phyloP scores from a whole-genome alignment of 805 yeast species.

The Saccharomyces eubayanus region DNA sequence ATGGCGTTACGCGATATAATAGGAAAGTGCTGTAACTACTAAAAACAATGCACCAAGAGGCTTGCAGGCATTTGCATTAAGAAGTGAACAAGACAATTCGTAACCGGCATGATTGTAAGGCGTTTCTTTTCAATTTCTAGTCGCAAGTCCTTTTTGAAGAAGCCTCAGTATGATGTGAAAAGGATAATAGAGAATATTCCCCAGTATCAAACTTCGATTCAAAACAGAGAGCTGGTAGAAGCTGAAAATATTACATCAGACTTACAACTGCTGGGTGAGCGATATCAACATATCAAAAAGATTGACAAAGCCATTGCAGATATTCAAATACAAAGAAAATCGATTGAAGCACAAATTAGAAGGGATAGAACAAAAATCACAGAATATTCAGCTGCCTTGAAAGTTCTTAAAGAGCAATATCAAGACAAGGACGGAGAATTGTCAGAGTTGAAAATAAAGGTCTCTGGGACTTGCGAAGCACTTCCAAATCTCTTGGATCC shows the following conservation, averaged over 20 bases:
- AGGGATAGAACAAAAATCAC: constrained; percentile 13
- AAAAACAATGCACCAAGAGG: neutral
- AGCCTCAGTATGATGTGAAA: constrained; percentile 27
- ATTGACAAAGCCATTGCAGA: constrained; percentile 19
- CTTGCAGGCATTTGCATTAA: neutral
- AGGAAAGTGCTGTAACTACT: neutral
- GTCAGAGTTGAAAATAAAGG: constrained; percentile 29
- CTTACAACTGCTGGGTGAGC: constrained; percentile 25
- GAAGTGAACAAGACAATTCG: neutral
- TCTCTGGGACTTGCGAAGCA: constrained; percentile 37
- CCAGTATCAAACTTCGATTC: constrained; percentile 19
- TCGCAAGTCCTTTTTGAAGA: constrained; percentile 9
- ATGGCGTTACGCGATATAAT: neutral
- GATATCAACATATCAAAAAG: constrained; percentile 18
- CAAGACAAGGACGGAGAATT: constrained; percentile 13
- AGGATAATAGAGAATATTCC: constrained; percentile 12
- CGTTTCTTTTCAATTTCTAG: constrained; percentile 7
- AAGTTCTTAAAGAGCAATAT: constrained; percentile 21
- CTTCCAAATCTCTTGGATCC: constrained; percentile 59
- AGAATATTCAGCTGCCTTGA: constrained; percentile 12
- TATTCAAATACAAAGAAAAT: constrained; percentile 26
- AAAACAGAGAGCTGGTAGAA: constrained; percentile 21
- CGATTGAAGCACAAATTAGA: constrained; percentile 23
- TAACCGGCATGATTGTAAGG: neutral
- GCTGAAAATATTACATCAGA: constrained; percentile 17